These are phyloP conservation scores for Beauveria caledonica DNA, from an alignment of 2,329 filamentous ascomycete genomes.

Conservation along the genomic window DNA sequence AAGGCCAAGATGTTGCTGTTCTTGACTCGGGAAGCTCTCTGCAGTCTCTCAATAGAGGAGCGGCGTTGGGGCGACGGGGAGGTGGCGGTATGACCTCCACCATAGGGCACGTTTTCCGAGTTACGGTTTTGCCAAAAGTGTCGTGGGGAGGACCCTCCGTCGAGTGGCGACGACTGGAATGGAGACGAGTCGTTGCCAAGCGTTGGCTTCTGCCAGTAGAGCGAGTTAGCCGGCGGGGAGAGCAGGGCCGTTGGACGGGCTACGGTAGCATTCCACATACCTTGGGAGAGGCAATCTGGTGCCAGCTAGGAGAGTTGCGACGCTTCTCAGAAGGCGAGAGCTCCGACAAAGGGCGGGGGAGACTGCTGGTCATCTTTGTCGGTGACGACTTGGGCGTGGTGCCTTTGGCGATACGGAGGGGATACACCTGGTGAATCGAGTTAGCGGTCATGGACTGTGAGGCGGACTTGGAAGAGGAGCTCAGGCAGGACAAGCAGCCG, in stretches of 20 bases:
- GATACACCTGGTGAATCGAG: slow-evolving; percentile 52
- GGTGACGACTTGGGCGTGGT: slow-evolving; percentile 51
- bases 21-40: slow-evolving; percentile 90
- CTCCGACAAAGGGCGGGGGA: slow-evolving; percentile 75
- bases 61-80: slow-evolving; percentile 69
- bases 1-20: slow-evolving; percentile 96
- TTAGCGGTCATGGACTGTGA: neutral
- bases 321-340: slow-evolving; percentile 78
- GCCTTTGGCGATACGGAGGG: slow-evolving; percentile 67
- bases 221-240: neutral
- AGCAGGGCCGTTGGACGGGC: slow-evolving; percentile 9
- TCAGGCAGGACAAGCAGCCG: neutral
- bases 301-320: slow-evolving; percentile 89
- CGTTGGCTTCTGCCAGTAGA: slow-evolving; percentile 49
- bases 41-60: slow-evolving; percentile 90
- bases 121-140: slow-evolving; percentile 84
- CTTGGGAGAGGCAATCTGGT: slow-evolving; percentile 32
- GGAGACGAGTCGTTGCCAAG: slow-evolving; percentile 69
- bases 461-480: neutral
- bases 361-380: slow-evolving; percentile 51
- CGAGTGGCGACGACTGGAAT: slow-evolving; percentile 75
- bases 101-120: slow-evolving; percentile 67
- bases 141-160: slow-evolving; percentile 63
- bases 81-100: slow-evolving; percentile 38
- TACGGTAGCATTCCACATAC: slow-evolving; percentile 20